phyloP scores from a whole-genome alignment of 2,329 filamentous ascomycete genomes.

The Penicillium sp. region DNA sequence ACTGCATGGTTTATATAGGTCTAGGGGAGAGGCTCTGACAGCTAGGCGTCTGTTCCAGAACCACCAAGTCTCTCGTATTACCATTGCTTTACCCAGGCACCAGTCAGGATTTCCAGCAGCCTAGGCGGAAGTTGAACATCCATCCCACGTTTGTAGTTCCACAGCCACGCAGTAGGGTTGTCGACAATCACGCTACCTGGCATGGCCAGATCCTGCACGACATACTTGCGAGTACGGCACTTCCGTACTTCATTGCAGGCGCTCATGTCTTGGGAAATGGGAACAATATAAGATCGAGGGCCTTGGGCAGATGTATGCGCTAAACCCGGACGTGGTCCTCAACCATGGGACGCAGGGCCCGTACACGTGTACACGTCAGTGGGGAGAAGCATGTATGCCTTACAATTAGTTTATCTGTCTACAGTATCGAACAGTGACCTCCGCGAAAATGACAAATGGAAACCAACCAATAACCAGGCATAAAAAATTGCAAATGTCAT shows the following conservation, averaged over 20 bases:
- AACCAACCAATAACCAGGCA: not conserved
- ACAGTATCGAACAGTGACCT: not conserved
- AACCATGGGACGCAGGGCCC: slow-evolving; percentile 19
- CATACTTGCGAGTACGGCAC: slow-evolving; percentile 9
- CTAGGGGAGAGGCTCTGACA: not conserved
- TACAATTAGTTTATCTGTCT: not conserved
- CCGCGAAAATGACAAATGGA: not conserved
- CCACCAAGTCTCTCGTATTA: not conserved
- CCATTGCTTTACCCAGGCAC: slow-evolving; percentile 4
- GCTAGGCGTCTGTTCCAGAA: not conserved
- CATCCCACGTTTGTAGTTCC: not conserved
- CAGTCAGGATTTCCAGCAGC: slow-evolving; percentile 8
- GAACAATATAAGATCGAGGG: not conserved
- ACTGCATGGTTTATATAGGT: not conserved
- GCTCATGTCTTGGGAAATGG: not conserved
- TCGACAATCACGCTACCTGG: slow-evolving; percentile 11
- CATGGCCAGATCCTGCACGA: slow-evolving; percentile 13
- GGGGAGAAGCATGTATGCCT: not conserved
- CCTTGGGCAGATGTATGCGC: slow-evolving; percentile 6
- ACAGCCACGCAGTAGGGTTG: slow-evolving; percentile 5
- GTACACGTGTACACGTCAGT: slow-evolving; percentile 27
- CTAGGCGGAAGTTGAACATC: not conserved
- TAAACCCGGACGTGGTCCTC: slow-evolving; percentile 17
- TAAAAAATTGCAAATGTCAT: not conserved
- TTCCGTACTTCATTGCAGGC: slow-evolving; percentile 7